Conservation (phyloP, 192 early-diverging fungal species). For the Coemansia sp. region DNA sequence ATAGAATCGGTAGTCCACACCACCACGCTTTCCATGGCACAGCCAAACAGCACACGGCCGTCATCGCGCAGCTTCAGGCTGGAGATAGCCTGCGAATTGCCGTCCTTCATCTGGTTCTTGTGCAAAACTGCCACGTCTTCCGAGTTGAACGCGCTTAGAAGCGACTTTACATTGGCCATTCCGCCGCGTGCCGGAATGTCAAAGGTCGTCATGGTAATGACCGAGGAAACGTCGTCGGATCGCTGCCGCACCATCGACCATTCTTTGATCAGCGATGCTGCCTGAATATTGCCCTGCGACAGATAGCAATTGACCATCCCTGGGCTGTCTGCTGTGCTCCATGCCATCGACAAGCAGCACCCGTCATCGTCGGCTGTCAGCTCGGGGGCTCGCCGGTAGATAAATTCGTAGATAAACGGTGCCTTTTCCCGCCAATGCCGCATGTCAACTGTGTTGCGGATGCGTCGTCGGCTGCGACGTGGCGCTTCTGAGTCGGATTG, state of each 20-base stretch:
- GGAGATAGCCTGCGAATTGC: constrained; percentile 12
- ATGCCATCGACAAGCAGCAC: constrained; percentile 38
- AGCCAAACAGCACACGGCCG: constrained; percentile 42
- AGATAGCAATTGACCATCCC: constrained; percentile 16
- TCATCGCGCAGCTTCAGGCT: constrained; percentile 31
- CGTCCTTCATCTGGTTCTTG: constrained; percentile 13
- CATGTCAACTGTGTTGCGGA: constrained; percentile 16
- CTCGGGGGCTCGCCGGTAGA: constrained; percentile 24
- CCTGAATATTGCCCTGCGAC: constrained; percentile 25
- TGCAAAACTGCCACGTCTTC: constrained; percentile 12
- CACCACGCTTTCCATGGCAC: constrained; percentile 18
- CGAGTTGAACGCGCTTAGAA: constrained; percentile 19
- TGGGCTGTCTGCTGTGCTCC: constrained; percentile 7
- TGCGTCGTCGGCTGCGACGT: not conserved
- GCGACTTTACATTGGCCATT: constrained; percentile 6
- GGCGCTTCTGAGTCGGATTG: not conserved
- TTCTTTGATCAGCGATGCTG: constrained; percentile 4
- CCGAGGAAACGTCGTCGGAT: constrained; percentile 10
- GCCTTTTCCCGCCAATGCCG: constrained; percentile 20
- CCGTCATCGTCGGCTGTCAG: not conserved
- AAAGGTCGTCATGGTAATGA: constrained; percentile 21
- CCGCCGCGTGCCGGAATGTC: constrained; percentile 22
- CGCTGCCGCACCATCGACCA: constrained; percentile 2
- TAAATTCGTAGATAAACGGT: constrained; percentile 37
- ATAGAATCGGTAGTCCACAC: constrained; percentile 25